Evolutionary conservation across 192 early-diverging fungal species (phyloP).

Genomic region (Coemansia sp.): DNA sequence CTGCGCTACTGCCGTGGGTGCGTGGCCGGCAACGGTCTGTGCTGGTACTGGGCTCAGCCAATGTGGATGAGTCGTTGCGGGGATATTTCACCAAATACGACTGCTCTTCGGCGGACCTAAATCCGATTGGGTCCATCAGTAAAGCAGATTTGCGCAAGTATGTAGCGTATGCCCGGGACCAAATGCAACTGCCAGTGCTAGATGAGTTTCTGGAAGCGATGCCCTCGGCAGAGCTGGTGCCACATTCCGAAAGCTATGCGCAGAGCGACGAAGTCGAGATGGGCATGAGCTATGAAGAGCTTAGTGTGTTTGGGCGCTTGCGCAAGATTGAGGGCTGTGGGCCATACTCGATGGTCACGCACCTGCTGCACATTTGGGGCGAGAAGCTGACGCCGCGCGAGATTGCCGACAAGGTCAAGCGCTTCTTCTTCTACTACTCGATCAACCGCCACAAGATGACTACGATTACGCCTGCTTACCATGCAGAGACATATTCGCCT

Average conservation of each 20-base stretch:
- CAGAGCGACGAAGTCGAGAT: conserved; percentile 96
- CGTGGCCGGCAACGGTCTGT: conserved; percentile 56
- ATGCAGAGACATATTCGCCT: conserved; percentile 91
- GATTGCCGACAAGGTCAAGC: conserved; percentile 91
- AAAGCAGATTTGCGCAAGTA: conserved; percentile 85
- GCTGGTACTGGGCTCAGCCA: conserved; percentile 93
- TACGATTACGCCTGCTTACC: conserved; percentile 91
- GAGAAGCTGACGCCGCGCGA: conserved; percentile 32
- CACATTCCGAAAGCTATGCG: conserved; percentile 73
- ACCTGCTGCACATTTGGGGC: conserved; percentile 79
- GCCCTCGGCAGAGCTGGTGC: conserved; percentile 96
- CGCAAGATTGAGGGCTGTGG: conserved; percentile 87
- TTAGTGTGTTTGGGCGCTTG: conserved; percentile 85
- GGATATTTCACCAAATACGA: conserved; percentile 99
- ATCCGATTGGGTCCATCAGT: conserved; percentile 93
- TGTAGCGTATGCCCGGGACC: conserved; percentile 65
- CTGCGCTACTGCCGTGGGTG: conserved; percentile 91
- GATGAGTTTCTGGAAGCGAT: conserved; percentile 76
- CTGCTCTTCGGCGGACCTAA: conserved; percentile 94
- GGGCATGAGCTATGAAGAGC: conserved; percentile 97
- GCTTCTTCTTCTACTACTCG: conserved; percentile 94
- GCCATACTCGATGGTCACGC: conserved; percentile 92
- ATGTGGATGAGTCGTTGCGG: conserved; percentile 94
- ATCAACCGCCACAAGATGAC: conserved; percentile 99
- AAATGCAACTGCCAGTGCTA: conserved; percentile 68